phyloP scores from a whole-genome alignment of 1,284 basidiomycete genomes.

The Cryptococcus jaspeensis region DNA sequence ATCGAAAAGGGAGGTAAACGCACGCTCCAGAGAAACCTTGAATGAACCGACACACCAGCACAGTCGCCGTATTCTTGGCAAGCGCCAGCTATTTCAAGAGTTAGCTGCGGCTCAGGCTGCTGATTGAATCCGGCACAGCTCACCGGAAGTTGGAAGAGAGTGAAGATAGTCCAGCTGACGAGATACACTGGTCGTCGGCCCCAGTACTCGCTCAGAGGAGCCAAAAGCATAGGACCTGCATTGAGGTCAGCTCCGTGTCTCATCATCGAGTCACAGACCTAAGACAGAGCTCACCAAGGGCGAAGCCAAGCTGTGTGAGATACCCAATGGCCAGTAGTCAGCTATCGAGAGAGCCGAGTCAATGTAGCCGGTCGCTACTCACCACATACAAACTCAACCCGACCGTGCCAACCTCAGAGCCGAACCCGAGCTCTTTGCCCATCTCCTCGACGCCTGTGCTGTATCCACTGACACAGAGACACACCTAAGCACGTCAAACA shows the following conservation, averaged over 20 bases:
- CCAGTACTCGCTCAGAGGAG: slow-evolving; percentile 29
- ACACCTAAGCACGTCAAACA: slow-evolving; percentile 12
- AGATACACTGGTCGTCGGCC: slow-evolving; percentile 28
- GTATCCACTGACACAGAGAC: slow-evolving; percentile 36
- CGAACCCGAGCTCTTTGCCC: slow-evolving; percentile 31
- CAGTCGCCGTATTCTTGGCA: slow-evolving; percentile 28
- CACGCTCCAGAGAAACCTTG: slow-evolving; percentile 38
- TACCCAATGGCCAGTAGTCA: not conserved
- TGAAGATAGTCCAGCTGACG: slow-evolving; percentile 30
- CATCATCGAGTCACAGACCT: not conserved
- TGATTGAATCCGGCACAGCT: not conserved
- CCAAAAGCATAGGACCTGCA: slow-evolving; percentile 31
- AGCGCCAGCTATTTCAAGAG: slow-evolving; percentile 25
- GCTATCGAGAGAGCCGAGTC: not conserved
- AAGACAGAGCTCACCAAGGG: slow-evolving; percentile 14
- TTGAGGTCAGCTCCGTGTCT: not conserved
- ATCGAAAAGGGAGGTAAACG: not conserved
- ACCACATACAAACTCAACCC: slow-evolving; percentile 35
- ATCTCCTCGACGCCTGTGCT: slow-evolving; percentile 32
- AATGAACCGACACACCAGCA: slow-evolving; percentile 38
- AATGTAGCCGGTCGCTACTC: not conserved
- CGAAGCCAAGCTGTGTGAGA: slow-evolving; percentile 32
- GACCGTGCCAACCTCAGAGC: slow-evolving; percentile 29
- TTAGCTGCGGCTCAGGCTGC: not conserved
- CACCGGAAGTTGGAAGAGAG: slow-evolving; percentile 22